Evolutionary conservation across 352 stramenopile species (phyloP), one percentile per base, ranked within the genome.

Genomic region (Phytophthora quininea): DNA sequence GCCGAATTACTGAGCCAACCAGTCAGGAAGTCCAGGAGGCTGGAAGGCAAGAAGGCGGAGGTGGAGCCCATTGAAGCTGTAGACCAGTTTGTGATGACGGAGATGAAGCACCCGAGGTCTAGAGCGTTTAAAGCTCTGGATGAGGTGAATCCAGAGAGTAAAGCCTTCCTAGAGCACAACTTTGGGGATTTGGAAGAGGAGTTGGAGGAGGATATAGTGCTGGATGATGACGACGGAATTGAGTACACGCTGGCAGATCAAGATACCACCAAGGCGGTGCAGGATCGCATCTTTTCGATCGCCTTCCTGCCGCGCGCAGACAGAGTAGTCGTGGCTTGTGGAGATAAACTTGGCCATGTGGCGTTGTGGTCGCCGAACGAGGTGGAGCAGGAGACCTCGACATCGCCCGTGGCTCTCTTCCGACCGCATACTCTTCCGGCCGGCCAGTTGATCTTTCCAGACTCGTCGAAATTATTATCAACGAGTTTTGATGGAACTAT

Each of bases 271-370:
- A 95, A 94, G 64, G 74, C 79, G 7, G 48, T 74, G 33, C 62
- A 77, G 6, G 68, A 90, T 29, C 78, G 73, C 29, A 74, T 92
- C 27, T 90, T 81, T 47, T 71, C 84, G 7, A 69, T 95, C 30
- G 73, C 76, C 38, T 87, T 95, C 67, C 83, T 89, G 35, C 86
- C 86, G n/a, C 80, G 76, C 30, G 57, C 59, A 9, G 76, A 89
- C 57, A 70, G 77, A 43, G 45, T 91, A n/a, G 47, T 95, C 5
- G 69, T 92, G 3, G 84, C 74, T 1, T 70, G 61, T 47, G 89
- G 81, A 3, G 85, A 95, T 65, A 94, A 90, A 60, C 60, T 77
- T 11, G 88, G 88, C 11, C 72, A 92, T 57, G n/a, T 95, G 5
- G 27, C 61, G 8, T 46, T 71, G n/a, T 70, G 62, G 55, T 60